Percentiles rank a stretch among this genome's conserved stretches.
phyloP scores from a whole-genome alignment of 1,139 yeast genomes.

The Saccharomyces hybrid region DNA sequence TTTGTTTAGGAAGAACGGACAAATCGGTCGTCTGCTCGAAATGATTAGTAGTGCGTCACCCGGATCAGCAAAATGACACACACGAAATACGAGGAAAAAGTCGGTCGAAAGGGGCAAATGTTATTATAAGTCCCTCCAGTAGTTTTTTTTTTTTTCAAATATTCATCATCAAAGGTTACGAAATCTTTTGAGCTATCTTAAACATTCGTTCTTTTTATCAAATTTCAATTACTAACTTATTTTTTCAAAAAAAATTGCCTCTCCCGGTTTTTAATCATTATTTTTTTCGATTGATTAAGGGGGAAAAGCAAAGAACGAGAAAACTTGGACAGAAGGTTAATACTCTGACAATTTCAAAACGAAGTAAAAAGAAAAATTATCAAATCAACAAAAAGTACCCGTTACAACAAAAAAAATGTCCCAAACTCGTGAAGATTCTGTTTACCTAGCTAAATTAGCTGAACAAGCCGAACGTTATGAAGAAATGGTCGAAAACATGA shows the following conservation, averaged over 20 bases:
- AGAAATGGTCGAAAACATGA: constrained; percentile 99
- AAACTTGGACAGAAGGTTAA: neutral
- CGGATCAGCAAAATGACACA: neutral
- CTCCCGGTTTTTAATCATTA: neutral
- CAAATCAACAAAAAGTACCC: neutral
- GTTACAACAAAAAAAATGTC: constrained; percentile 15
- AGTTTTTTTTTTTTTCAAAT: no score
- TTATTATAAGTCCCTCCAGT: neutral
- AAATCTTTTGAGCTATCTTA: neutral
- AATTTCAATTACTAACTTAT: neutral
- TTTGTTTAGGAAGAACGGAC: neutral
- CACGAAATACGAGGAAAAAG: neutral
- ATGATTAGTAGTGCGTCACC: neutral
- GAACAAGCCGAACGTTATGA: constrained; percentile 99
- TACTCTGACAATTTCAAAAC: neutral
- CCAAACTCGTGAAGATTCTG: constrained; percentile 90
- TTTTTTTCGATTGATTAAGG: neutral
- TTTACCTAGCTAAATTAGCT: constrained; percentile 96
- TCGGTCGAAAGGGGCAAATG: constrained; percentile 1
- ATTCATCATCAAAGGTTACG: neutral
- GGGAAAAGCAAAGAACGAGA: neutral
- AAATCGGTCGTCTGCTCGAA: neutral
- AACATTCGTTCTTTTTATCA: neutral
- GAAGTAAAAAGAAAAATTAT: neutral
- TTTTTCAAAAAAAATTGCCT: neutral